phyloP scores from a whole-genome alignment of 1,284 basidiomycete genomes.

The Cryptococcus sp. region DNA sequence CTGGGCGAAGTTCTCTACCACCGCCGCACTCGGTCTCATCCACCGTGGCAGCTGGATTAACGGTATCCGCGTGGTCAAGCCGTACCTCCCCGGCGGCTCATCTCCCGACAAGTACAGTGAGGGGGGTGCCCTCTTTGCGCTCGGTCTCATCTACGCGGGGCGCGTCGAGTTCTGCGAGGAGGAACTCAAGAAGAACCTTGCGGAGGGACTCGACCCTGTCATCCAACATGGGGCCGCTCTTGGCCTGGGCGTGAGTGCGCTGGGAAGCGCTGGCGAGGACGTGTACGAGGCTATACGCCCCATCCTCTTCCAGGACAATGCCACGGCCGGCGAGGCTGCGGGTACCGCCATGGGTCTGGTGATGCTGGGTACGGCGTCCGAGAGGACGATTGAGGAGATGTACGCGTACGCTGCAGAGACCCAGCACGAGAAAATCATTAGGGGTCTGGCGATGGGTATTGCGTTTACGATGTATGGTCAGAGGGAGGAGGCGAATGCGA shows the following conservation, averaged over 20 bases:
- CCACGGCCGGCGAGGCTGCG: constrained; percentile 87
- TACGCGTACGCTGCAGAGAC: constrained; percentile 89
- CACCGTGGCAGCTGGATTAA: constrained; percentile 93
- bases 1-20: constrained; percentile 96
- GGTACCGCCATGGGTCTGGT: constrained; percentile 95
- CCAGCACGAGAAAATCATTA: constrained; percentile 96
- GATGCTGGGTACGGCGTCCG: constrained; percentile 85
- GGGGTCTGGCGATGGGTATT: constrained; percentile 84
- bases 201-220: constrained; percentile 64
- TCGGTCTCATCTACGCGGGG: constrained; percentile 87
- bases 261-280: constrained; percentile 82
- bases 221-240: constrained; percentile 94
- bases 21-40: constrained; percentile 90
- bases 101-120: constrained; percentile 72
- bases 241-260: constrained; percentile 85
- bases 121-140: constrained; percentile 86
- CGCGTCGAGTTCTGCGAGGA: constrained; percentile 62
- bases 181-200: constrained; percentile 62
- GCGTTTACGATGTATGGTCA: constrained; percentile 87
- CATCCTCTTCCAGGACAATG: constrained; percentile 84
- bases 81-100: constrained; percentile 76
- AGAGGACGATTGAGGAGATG: constrained; percentile 83
- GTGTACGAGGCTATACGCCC: constrained; percentile 87
- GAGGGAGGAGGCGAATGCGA: constrained; percentile 80
- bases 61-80: constrained; percentile 86